phyloP scores from a whole-genome alignment of 768 basidiomycete species.

The Kwoniella sp. region DNA sequence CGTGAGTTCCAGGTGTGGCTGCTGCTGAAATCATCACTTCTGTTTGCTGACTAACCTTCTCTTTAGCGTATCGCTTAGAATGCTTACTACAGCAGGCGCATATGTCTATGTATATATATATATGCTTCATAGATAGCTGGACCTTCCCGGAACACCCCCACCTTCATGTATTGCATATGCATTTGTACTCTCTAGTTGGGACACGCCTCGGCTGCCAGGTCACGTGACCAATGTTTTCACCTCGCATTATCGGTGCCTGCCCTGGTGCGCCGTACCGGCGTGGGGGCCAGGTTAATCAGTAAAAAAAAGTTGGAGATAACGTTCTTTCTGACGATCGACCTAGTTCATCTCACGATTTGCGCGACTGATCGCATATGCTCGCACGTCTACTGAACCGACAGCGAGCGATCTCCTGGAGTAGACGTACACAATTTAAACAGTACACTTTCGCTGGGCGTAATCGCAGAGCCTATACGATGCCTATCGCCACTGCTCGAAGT shows the following conservation, averaged over 20 bases:
- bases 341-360: too few relatives aligned
- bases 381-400: neutral
- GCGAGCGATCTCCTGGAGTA: neutral
- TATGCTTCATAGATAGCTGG: too few relatives aligned
- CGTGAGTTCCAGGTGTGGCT: slow-evolving; percentile 12
- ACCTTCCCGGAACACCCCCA: too few relatives aligned
- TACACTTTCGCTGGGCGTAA: too few relatives aligned
- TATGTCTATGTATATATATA: neutral
- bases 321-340: neutral
- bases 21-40: neutral
- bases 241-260: too few relatives aligned
- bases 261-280: neutral
- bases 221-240: too few relatives aligned
- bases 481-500: slow-evolving; percentile 20
- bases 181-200: neutral
- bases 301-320: neutral
- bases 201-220: too few relatives aligned
- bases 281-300: neutral
- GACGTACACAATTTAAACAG: too few relatives aligned
- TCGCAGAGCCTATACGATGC: slow-evolving; percentile 5
- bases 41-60: neutral
- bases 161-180: neutral
- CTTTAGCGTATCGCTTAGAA: slow-evolving; percentile 9
- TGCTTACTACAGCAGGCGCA: neutral
- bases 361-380: neutral